Percentiles rank a stretch among this genome's conserved stretches.
Evolutionary conservation across 139 green algal genomes (phyloP).

Genomic region (Micractinium conductrix): DNA sequence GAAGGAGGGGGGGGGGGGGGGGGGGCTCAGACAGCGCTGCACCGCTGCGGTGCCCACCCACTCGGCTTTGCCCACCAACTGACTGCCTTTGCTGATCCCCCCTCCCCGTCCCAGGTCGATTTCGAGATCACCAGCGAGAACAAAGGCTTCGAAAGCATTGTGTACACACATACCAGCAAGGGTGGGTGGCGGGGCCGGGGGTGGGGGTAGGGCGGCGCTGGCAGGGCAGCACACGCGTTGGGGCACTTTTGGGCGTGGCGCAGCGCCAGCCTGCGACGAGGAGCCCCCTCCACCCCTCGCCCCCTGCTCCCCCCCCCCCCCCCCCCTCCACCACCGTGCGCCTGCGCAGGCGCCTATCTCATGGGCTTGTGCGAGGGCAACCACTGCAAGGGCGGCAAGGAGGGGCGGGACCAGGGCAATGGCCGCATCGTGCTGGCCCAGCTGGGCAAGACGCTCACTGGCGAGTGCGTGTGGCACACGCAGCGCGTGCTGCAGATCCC

Average conservation of each 20-base stretch:
- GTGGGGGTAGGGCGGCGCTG: neutral
- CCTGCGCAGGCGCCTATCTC: slow-evolving; percentile 33
- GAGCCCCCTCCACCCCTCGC: too few relatives aligned
- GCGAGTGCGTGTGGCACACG: slow-evolving; percentile 25
- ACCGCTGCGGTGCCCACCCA: neutral
- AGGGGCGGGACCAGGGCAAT: slow-evolving; percentile 43
- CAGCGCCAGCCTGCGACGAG: neutral
- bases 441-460: neutral
- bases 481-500: slow-evolving; percentile 35
- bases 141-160: slow-evolving; percentile 11
- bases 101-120: neutral
- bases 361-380: slow-evolving; percentile 63
- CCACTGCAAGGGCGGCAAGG: slow-evolving; percentile 43
- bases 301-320: too few relatives aligned
- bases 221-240: neutral
- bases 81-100: neutral
- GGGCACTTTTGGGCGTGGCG: neutral
- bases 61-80: too few relatives aligned
- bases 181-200: neutral
- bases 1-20: too few relatives aligned
- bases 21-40: too few relatives aligned
- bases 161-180: neutral
- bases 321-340: neutral
- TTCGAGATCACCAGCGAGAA: neutral
- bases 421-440: slow-evolving; percentile 46